These are phyloP conservation scores for Cytospora piceae DNA, from an alignment of 2,329 filamentous ascomycete species.

Conservation along the genomic window DNA sequence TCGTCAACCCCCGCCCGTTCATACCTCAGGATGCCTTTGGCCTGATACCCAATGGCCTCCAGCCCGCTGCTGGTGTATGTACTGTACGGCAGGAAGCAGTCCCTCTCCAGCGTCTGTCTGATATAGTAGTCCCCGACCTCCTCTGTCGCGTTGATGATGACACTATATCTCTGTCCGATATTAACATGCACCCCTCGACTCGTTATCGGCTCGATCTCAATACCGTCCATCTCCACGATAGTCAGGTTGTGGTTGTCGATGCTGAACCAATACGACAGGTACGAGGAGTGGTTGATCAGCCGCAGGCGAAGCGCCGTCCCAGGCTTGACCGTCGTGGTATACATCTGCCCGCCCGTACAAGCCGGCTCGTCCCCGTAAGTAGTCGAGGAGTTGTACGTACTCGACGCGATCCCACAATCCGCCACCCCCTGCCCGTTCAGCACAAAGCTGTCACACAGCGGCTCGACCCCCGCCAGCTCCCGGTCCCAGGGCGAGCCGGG, in stretches of 20 bases:
- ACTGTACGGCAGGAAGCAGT: constrained; percentile 42
- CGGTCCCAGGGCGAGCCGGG: constrained; percentile 42
- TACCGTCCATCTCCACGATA: constrained; percentile 46
- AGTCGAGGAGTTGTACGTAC: constrained; percentile 41
- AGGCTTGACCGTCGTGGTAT: constrained; percentile 38
- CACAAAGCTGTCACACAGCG: constrained; percentile 46
- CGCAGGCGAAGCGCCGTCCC: constrained; percentile 40
- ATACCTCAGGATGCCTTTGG: constrained; percentile 40
- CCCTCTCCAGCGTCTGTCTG: constrained; percentile 41
- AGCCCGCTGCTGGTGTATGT: constrained; percentile 40
- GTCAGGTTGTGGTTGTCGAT: constrained; percentile 44
- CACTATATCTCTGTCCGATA: constrained; percentile 45
- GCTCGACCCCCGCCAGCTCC: constrained; percentile 44
- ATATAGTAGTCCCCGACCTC: constrained; percentile 41
- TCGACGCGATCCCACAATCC: constrained; percentile 7
- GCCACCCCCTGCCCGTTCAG: constrained; percentile 42
- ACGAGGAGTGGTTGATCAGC: constrained; percentile 46
- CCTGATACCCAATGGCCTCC: constrained; percentile 36
- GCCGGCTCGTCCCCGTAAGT: constrained; percentile 21
- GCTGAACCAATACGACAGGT: constrained; percentile 44
- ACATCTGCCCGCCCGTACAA: constrained; percentile 40
- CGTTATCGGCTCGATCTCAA: constrained; percentile 42
- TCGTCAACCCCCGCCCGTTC: constrained; percentile 23
- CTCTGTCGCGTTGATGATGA: constrained; percentile 42
- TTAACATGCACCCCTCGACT: constrained; percentile 44